Percentiles rank a stretch among this genome's conserved stretches.
These are phyloP conservation scores for Canavalia ensiformis DNA, from an alignment of 306 rosid genomes.

Conservation along the genomic window DNA sequence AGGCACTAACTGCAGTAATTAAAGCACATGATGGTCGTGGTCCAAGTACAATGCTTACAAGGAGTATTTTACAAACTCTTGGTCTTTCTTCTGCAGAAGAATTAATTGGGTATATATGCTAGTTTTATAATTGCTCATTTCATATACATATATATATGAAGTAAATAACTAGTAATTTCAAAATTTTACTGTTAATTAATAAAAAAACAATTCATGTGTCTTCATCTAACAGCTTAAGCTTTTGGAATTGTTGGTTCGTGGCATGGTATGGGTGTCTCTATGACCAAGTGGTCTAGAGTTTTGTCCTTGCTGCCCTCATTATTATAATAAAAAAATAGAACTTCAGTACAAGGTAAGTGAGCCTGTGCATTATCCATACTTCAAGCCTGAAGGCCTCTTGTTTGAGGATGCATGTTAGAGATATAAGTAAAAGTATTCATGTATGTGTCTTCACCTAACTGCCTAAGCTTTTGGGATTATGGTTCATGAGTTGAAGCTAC, in stretches of 20 bases:
- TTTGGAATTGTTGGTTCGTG: background rate
- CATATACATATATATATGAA: slow-evolving; percentile 16
- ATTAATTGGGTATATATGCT: slow-evolving; percentile 78
- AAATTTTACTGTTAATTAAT: background rate
- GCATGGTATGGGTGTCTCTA: background rate
- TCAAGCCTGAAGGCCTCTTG: background rate
- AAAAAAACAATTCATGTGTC: background rate
- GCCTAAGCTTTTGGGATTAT: background rate
- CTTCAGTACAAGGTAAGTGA: background rate
- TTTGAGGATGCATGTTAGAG: background rate
- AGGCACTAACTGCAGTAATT: slow-evolving; percentile 84
- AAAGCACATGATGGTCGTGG: slow-evolving; percentile 95
- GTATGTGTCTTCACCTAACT: no score
- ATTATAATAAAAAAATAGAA: background rate
- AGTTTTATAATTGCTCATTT: slow-evolving; percentile 28
- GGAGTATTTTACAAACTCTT: slow-evolving; percentile 66
- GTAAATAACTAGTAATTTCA: slow-evolving; percentile 29
- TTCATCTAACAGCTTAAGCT: background rate
- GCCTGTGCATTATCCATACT: background rate
- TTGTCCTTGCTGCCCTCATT: background rate
- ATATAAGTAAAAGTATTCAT: no score
- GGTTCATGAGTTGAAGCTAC: background rate
- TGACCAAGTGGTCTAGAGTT: background rate
- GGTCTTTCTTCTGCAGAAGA: slow-evolving; percentile 86
- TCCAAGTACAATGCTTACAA: slow-evolving; percentile 70